A percentile compares a stretch with the other conserved stretches of the same genome.
Evolutionary conservation across 768 basidiomycete genomes (phyloP).

Genomic region (Psilocybe cyanescens): DNA sequence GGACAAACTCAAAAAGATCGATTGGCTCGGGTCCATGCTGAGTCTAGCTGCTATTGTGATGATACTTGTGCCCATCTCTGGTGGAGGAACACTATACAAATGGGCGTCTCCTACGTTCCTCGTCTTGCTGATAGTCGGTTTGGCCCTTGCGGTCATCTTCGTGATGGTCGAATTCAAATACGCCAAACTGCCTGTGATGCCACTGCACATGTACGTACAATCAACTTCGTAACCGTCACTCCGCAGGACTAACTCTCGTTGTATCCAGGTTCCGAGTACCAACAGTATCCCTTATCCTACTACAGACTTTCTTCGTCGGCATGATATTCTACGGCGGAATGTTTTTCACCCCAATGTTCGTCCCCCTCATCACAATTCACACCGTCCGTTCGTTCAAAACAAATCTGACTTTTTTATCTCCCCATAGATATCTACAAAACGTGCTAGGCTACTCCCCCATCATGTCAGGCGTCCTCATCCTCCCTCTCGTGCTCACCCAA

Average conservation of each 20-base stretch:
- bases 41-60: constrained; percentile 9
- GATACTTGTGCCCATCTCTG: constrained; percentile 7
- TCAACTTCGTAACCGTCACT: too few species aligned
- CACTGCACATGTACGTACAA: constrained; percentile 8
- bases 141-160: background rate
- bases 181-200: constrained; percentile 10
- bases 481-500: constrained; percentile 9
- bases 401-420: background rate
- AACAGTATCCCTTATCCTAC: constrained; percentile 8
- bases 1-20: constrained; percentile 9
- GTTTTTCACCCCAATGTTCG: constrained; percentile 12
- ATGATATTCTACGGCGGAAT: constrained; percentile 15
- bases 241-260: background rate
- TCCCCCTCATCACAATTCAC: background rate
- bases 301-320: constrained; percentile 12
- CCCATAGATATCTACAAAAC: constrained; percentile 8
- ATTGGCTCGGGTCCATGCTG: constrained; percentile 9
- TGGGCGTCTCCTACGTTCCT: constrained; percentile 11
- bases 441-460: constrained; percentile 10
- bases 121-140: background rate
- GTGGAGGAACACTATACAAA: constrained; percentile 8
- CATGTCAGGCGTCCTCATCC: constrained; percentile 13
- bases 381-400: background rate
- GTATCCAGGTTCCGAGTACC: constrained; percentile 5
- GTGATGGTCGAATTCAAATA: constrained; percentile 6